A percentile compares a stretch with the other conserved stretches of the same genome.
These are phyloP conservation scores for Pichia cabralensis DNA, from an alignment of 805 yeast species.

Conservation along the genomic window DNA sequence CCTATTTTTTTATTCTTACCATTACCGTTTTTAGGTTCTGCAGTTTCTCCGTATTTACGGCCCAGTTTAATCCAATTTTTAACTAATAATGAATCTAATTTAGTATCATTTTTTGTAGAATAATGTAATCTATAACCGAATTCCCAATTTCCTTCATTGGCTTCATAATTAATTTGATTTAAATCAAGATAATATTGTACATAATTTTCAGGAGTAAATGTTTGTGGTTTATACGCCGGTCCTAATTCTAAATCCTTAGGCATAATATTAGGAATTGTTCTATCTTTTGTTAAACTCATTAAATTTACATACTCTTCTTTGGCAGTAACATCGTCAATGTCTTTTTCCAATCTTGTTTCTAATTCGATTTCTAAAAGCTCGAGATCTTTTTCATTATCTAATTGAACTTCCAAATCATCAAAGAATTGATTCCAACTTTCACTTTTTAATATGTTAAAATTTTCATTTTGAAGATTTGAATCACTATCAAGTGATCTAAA, in stretches of 20 bases:
- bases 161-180: constrained; percentile 24
- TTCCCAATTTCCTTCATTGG: constrained; percentile 26
- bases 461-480: neutral
- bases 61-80: constrained; percentile 54
- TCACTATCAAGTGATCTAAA: constrained; percentile 21
- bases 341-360: too few species aligned
- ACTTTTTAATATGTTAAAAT: constrained; percentile 14
- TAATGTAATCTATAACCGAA: constrained; percentile 61
- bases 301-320: constrained; percentile 7
- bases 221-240: constrained; percentile 66
- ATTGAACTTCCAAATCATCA: constrained; percentile 4
- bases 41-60: constrained; percentile 34
- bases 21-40: neutral
- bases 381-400: constrained; percentile 4
- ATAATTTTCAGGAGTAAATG: constrained; percentile 63
- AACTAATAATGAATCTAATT: constrained; percentile 45
- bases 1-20: neutral
- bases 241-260: constrained; percentile 50
- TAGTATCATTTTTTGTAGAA: constrained; percentile 51
- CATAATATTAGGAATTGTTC: constrained; percentile 50
- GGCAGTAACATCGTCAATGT: constrained; percentile 11
- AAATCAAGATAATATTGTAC: constrained; percentile 70
- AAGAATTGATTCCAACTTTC: constrained; percentile 17
- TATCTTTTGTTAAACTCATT: constrained; percentile 31
- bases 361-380: constrained; percentile 4